These are phyloP conservation scores for Dictyophora rubrovolvata DNA, from an alignment of 768 basidiomycete species.

Conservation along the genomic window DNA sequence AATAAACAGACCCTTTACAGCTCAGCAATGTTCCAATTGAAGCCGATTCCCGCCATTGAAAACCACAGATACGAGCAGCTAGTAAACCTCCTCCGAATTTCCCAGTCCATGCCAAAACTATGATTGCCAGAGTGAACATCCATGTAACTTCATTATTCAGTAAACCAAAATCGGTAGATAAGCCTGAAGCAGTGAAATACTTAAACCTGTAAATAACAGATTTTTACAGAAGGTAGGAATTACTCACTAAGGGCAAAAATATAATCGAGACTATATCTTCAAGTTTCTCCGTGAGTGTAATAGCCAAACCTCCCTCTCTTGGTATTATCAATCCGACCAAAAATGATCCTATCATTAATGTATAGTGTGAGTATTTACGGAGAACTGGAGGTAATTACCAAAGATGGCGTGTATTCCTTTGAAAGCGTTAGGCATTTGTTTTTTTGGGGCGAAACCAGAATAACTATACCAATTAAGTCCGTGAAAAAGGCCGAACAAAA, in stretches of 20 bases:
- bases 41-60: constrained; percentile 25
- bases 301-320: constrained; percentile 30
- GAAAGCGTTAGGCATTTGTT: not conserved
- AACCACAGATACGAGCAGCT: constrained; percentile 26
- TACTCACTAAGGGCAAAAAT: constrained; percentile 27
- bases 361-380: constrained; percentile 18
- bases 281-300: constrained; percentile 31
- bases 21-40: constrained; percentile 37
- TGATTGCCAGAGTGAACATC: constrained; percentile 32
- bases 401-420: not conserved
- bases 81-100: constrained; percentile 34
- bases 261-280: constrained; percentile 34
- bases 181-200: constrained; percentile 36
- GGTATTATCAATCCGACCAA: constrained; percentile 34
- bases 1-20: constrained; percentile 28
- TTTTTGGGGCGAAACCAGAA: constrained; percentile 11
- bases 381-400: not conserved
- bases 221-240: not conserved
- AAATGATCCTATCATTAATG: constrained; percentile 28
- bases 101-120: constrained; percentile 29
- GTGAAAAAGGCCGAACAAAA: constrained; percentile 35
- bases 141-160: constrained; percentile 30
- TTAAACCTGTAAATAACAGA: constrained; percentile 5
- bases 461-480: constrained; percentile 28
- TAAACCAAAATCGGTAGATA: constrained; percentile 35